Evolutionary conservation across 352 stramenopile genomes (phyloP), one percentile per base, ranked within the genome.

Genomic region (Phytopythium helicoides): DNA sequence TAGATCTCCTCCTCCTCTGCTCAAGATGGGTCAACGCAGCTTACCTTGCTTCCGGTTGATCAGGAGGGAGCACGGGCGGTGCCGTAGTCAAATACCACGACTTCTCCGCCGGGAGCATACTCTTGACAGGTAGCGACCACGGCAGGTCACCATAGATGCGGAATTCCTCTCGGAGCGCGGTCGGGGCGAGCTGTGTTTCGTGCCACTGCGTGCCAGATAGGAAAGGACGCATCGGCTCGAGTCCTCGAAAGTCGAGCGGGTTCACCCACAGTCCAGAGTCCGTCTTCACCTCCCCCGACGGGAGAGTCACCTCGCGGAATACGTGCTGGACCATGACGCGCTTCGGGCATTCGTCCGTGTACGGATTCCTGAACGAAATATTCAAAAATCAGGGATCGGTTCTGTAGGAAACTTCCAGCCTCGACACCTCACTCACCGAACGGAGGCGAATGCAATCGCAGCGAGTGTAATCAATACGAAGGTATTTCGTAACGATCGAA

Each of bases 221-320:
- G 54, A 67, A 63, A 33, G 60, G 67, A 15, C 69, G 68, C 19
- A 92, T 64, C 3, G 78, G 64, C 18, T 68, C 62, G 12, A 76
- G 54, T 10, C 81, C 76, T 34, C 74, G 78, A 51, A 87, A 92
- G 58, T 92, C 81, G 9, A 87, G 40, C 19, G 73, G 74, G 50
- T 85, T 87, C 38, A 92, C 42, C 81, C 78, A 89, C n/a, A 92
- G 52, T 12, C 81, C 81, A 5, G 76, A 68, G 59, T 92, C 81
- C 4, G 67, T 73, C 26, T 68, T 21, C 31, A 86, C 44, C 15
- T 67, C 60, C 3, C 73, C 79, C 33, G 73, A 81, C 6, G 69
- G 53, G 22, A 78, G 64, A 36, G 67, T 35, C 7, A 79, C 57
- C 35, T 87, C 60, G 36, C 81, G 78, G 37, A 87, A 50, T 23